Evolutionary conservation across 106 monocot genomes (phyloP), one percentile per base, ranked within the genome.

Genomic region (Dendrobium chrysotoxum): DNA sequence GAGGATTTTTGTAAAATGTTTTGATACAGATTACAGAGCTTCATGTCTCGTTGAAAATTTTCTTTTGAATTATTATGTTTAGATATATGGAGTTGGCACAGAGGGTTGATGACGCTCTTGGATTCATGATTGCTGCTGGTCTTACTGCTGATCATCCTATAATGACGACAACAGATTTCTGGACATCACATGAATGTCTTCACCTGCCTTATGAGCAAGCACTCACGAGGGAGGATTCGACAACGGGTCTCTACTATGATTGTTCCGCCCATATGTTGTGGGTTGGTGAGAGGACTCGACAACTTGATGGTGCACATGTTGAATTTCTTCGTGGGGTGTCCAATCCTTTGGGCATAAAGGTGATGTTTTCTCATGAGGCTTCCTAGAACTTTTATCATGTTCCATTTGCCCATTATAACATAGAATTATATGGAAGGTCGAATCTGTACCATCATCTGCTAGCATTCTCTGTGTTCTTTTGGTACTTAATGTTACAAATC

Each of bases 261-360:
- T 80, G 80, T 44, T 80, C 80, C 0, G 80, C 80, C 0, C 80
- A 80, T 72, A 80, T 80, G 80, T 35, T 80, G 26, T 80, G 80
- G 80, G 80, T 80, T 73, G 80, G 80, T 13, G 80, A 80, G 72
- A 46, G 80, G 53, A 80, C 80, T 73, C 80, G 80, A 31, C 80
- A 80, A 39, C 80, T 80, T 31, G 80, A 80, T 39, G 80, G 80
- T 35, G 80, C 80, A 38, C 80, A 80, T 80, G 80, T 80, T 39
- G 80, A 80, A 72, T 80, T 80, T 35, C 80, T 80, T 39, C 71
- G 80, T 31, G 80, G 80, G 47, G 80, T 80, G 17, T 66, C 72
- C 35, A 80, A 80, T 80, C 80, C 80, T 0, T 31, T 80, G 7
- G 80, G 80, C 80, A 80, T 80, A 41, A 80, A 80, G 80, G 80